Evolutionary conservation across 1,139 yeast species (phyloP), one percentile per base, ranked within the genome.

Genomic region (Taphrina flavorubra): DNA sequence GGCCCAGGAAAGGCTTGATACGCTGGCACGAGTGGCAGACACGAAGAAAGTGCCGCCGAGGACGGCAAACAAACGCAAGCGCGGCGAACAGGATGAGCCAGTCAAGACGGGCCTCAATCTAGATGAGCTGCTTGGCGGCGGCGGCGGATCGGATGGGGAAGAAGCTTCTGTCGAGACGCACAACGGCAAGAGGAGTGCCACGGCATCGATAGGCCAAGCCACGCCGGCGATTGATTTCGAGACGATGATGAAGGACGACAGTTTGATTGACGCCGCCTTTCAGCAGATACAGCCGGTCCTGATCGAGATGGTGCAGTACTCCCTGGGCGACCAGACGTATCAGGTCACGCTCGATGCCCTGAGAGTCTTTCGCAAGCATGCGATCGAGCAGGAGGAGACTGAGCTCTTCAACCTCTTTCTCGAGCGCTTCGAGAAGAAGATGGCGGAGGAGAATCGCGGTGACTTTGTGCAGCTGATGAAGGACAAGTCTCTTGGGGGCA

Each of bases 41-140:
- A 70, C 75, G 62, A 69, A 71, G 53, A 71, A 71, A 60, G 61
- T 67, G 11, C 68, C 68, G 10, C 63, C 58, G 11, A 36, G 40
- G 44, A 31, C 65, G 39, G 74, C 72, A 46, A 69, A 70, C 53
- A 67, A 63, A 34, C 57, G 70, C 7, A 69, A 68, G 56, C 70
- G 69, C 4, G 72, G 69, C 18, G 65, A 58, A 11, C 56, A 46
- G 58, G 70, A 53, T 65, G 64, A 34, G 66, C 62, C 51, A 71
- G 72, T 36, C 65, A 70, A 72, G 57, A 47, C 70, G 6, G 72
- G 62, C 42, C 31, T 73, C 36, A 72, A 73, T 42, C 55, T 74
- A 8, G 74, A 73, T 25, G 72, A 58, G 6, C 59, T 74, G 40
- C 67, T 74, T 20, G 56, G 60, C 10, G 65, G 51, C 13, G 25